phyloP scores from a whole-genome alignment of 2,329 filamentous ascomycete genomes.

The Aspergillus floridensis region DNA sequence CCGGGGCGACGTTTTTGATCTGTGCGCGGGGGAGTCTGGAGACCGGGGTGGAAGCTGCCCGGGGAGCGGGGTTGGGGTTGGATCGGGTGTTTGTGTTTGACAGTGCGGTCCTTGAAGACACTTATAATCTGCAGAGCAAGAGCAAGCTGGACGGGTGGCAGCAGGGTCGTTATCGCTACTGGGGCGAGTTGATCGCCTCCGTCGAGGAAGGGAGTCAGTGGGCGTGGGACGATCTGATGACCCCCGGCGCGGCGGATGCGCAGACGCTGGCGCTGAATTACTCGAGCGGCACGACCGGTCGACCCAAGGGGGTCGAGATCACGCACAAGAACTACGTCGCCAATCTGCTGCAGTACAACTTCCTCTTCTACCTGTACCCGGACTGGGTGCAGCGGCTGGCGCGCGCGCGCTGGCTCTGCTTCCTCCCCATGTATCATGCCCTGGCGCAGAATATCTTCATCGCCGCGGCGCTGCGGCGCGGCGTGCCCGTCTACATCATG shows the following conservation, averaged over 20 bases:
- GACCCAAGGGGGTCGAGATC: conserved; percentile 81
- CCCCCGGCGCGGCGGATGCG: conserved; percentile 40
- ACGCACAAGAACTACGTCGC: conserved; percentile 74
- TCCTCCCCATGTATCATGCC: conserved; percentile 75
- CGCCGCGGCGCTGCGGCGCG: conserved; percentile 52
- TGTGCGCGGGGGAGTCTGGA: conserved; percentile 57
- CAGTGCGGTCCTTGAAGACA: conserved; percentile 47
- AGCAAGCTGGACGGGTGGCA: conserved; percentile 32
- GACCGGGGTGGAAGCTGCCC: conserved; percentile 65
- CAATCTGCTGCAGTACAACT: conserved; percentile 63
- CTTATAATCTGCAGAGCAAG: conserved; percentile 7
- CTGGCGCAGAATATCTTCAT: conserved; percentile 70
- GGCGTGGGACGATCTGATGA: conserved; percentile 54
- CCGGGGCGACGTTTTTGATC: conserved; percentile 65
- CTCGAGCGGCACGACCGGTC: conserved; percentile 69
- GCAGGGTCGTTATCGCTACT: conserved; percentile 58
- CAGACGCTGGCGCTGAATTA: conserved; percentile 69
- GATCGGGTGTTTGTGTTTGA: conserved; percentile 66
- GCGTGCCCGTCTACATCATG: conserved; percentile 73
- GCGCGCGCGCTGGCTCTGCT: conserved; percentile 56
- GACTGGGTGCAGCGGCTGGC: conserved; percentile 48
- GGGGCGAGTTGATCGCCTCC: conserved; percentile 60
- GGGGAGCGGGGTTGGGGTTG: conserved; percentile 53
- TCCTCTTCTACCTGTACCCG: conserved; percentile 46
- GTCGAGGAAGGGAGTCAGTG: conserved; percentile 56